Base-by-base conservation (phyloP, 495 filamentous ascomycete species). In the Trichoderma erinaceum region DNA sequence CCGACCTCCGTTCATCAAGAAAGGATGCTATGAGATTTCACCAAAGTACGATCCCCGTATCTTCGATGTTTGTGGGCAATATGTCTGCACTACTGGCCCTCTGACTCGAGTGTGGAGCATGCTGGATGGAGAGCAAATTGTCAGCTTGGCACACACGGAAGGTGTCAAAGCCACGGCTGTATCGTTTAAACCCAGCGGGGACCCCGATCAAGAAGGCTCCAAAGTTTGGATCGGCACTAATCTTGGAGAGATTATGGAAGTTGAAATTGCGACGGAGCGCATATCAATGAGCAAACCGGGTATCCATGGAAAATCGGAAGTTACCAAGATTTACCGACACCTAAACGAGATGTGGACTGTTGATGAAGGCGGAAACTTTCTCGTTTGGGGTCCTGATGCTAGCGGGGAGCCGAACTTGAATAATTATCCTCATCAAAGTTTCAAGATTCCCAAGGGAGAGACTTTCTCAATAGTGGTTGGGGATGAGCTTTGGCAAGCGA, bases 331-430 rank as follows among this genome's bases (percentile, higher is more conserved):
- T 23, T 86, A 90, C 69, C 88, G 94, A 64, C 88, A 93, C 77
- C 88, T 86, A 69, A 91, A 92, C 71, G 90, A 96, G 70, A 88
- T 99, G 81, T 99, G 95, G 95, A 92, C 93, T 2, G 72, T 98
- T 16, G 96, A 98, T 77, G 93, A 97, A 68, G 88, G 90, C 70
- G 95, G 95, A 15, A 92, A 89, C 48, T 81, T 99, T 25, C 86
- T 92, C 68, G 85, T 98, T 25, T 99, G 95, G 95, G 84, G 85
- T 10, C 88, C 93, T 23, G 92, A 94, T 75, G 85, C 88, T 58
- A 83, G 83, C 13, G 92, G 92, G 1, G 79, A 85, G 1, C 92
- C 93, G 0, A 92, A 84, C 69, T 78, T 99, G 25, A 82, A 85
- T 65, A 85, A 86, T 68, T 88, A 83, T 13, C 88, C 88, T 10